Percentiles rank a stretch among this genome's conserved stretches.
Conservation (phyloP, 176 grass and related monocot species). For the Urochloa ruziziensis region DNA sequence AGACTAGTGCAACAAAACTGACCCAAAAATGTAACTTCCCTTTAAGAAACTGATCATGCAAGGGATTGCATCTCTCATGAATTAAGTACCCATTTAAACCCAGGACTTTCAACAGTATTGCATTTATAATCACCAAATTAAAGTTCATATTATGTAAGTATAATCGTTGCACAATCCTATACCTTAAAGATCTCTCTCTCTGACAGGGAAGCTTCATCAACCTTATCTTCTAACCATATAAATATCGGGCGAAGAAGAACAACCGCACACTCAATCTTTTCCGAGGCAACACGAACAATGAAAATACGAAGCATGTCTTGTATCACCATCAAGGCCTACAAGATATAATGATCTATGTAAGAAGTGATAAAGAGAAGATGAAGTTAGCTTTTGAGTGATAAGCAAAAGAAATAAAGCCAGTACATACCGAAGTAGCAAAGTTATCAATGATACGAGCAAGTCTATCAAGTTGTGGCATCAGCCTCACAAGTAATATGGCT, state of each 20-base stretch:
- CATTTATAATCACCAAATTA: constrained; percentile 3
- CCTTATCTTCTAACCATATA: constrained; percentile 72
- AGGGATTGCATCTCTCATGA: background rate
- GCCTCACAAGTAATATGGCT: constrained; percentile 57
- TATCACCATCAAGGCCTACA: constrained; percentile 76
- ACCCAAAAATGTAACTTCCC: background rate
- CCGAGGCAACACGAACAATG: constrained; percentile 72
- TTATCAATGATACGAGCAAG: constrained; percentile 76
- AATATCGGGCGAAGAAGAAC: constrained; percentile 81
- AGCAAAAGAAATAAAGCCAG: constrained; percentile 27
- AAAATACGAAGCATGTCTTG: constrained; percentile 98
- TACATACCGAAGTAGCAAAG: constrained; percentile 87
- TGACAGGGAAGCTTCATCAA: constrained; percentile 63
- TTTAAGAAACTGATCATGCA: constrained; percentile 1
- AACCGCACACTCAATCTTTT: constrained; percentile 79
- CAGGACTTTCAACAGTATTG: constrained; percentile 7
- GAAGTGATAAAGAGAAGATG: constrained; percentile 13
- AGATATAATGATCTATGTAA: constrained; percentile 15
- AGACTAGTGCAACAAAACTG: background rate
- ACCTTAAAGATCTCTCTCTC: constrained; percentile 82
- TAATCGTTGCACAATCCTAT: constrained; percentile 10
- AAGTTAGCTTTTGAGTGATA: constrained; percentile 16
- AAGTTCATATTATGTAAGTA: background rate
- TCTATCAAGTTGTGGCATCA: constrained; percentile 91
- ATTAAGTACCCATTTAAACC: background rate